phyloP scores from a whole-genome alignment of 306 rosid genomes.

The Arachis hypogaea region DNA sequence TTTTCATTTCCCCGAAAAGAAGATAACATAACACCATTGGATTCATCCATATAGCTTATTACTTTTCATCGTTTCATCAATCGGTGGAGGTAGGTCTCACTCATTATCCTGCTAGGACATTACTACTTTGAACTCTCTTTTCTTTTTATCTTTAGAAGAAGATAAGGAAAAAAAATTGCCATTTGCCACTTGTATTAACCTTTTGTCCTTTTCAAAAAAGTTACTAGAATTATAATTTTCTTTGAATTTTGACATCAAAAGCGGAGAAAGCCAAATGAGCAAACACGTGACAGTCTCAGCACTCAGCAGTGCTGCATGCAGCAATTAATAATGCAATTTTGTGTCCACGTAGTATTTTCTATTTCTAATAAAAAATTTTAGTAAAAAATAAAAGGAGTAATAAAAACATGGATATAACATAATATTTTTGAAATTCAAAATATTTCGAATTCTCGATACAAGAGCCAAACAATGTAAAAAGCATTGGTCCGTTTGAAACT shows the following conservation, averaged over 20 bases:
- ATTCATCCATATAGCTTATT: not conserved
- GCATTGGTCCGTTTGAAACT: not conserved
- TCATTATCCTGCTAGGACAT: not conserved
- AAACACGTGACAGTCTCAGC: constrained; percentile 3
- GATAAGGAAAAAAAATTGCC: too few relatives aligned
- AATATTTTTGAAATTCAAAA: too few relatives aligned
- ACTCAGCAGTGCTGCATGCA: not conserved
- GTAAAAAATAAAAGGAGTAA: too few relatives aligned
- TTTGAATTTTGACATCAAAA: not conserved
- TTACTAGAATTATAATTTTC: not conserved
- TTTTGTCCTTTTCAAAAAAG: not conserved
- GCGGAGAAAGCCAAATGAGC: not conserved
- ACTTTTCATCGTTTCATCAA: not conserved
- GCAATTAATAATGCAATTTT: not conserved
- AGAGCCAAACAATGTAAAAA: not conserved
- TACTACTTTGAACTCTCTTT: too few relatives aligned
- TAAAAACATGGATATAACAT: too few relatives aligned
- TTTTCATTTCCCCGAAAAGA: not conserved
- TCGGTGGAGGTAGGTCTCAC: not conserved
- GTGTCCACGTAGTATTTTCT: too few relatives aligned
- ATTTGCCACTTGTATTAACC: not conserved
- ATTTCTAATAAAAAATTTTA: too few relatives aligned
- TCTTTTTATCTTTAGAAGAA: too few relatives aligned
- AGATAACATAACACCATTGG: not conserved
- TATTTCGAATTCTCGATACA: not conserved